Conservation (phyloP, 495 filamentous ascomycete genomes). For the Acidomyces sp. region DNA sequence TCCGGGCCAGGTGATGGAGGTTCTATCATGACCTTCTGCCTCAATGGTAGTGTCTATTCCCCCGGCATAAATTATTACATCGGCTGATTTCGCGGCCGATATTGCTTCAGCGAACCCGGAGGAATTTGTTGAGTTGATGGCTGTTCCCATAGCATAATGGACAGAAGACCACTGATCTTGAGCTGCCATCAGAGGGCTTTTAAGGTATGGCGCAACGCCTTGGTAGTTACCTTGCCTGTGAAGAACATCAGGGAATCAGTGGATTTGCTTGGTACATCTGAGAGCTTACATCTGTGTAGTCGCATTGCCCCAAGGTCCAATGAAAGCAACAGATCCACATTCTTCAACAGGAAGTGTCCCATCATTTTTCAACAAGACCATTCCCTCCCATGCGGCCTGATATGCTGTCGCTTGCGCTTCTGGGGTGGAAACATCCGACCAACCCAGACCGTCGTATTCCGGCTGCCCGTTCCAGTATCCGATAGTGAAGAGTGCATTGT, state of each 20-base stretch:
- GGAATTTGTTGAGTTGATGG: slow-evolving; percentile 30
- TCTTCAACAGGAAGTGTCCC: slow-evolving; percentile 35
- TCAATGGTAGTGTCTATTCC: slow-evolving; percentile 43
- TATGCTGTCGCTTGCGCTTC: slow-evolving; percentile 39
- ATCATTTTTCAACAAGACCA: slow-evolving; percentile 46
- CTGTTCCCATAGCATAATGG: slow-evolving; percentile 33
- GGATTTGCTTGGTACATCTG: no score
- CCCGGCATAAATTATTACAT: slow-evolving; percentile 40
- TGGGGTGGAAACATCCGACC: slow-evolving; percentile 38
- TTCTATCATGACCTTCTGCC: slow-evolving; percentile 38
- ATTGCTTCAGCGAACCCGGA: slow-evolving; percentile 34
- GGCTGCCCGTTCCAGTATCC: slow-evolving; percentile 47
- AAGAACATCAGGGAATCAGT: no score
- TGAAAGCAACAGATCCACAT: slow-evolving; percentile 33
- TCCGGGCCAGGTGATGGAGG: slow-evolving; percentile 43
- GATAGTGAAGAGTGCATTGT: slow-evolving; percentile 41
- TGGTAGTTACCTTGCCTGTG: slow-evolving; percentile 48
- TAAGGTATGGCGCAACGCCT: slow-evolving; percentile 40
- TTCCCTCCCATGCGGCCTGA: slow-evolving; percentile 41
- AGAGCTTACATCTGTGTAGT: slow-evolving; percentile 42
- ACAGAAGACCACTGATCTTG: slow-evolving; percentile 30
- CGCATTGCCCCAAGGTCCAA: slow-evolving; percentile 44
- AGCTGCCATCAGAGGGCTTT: slow-evolving; percentile 35
- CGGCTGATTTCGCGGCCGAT: slow-evolving; percentile 34
- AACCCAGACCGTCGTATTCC: slow-evolving; percentile 39